Evolutionary conservation across 495 filamentous ascomycete genomes (phyloP).

Genomic region (Aspergillus heteromorphus): DNA sequence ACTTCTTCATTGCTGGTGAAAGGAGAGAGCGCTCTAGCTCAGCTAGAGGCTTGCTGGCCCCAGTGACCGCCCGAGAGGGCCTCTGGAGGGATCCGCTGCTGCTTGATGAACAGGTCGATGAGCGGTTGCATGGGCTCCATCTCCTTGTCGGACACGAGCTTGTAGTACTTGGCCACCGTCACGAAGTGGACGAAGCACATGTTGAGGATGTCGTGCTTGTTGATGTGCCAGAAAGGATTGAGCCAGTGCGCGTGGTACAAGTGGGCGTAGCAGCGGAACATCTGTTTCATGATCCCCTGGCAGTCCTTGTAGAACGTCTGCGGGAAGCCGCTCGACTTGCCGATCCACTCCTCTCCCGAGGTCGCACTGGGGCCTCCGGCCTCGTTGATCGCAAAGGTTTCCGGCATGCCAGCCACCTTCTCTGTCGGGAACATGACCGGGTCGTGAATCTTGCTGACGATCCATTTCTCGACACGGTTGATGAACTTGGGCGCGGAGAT

Average conservation of each 20-base stretch:
- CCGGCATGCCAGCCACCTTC: slow-evolving; percentile 48
- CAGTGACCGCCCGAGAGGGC: slow-evolving; percentile 46
- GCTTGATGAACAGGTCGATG: slow-evolving; percentile 82
- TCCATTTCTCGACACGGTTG: slow-evolving; percentile 88
- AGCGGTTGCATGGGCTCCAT: slow-evolving; percentile 90
- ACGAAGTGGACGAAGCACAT: slow-evolving; percentile 94
- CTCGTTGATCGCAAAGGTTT: slow-evolving; percentile 56
- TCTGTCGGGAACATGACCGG: slow-evolving; percentile 81
- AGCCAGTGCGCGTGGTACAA: slow-evolving; percentile 80
- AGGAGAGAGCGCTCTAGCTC: slow-evolving; percentile 24
- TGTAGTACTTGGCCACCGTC: slow-evolving; percentile 78
- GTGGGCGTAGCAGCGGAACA: slow-evolving; percentile 95
- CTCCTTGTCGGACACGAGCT: slow-evolving; percentile 75
- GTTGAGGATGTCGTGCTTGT: slow-evolving; percentile 81
- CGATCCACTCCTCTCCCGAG: slow-evolving; percentile 66
- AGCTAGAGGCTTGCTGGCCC: slow-evolving; percentile 38
- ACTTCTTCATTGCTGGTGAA: slow-evolving; percentile 26
- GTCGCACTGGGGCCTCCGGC: slow-evolving; percentile 52
- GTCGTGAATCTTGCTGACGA: slow-evolving; percentile 85
- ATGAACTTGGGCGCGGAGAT: slow-evolving; percentile 83
- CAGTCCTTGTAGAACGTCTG: slow-evolving; percentile 78
- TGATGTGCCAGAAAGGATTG: slow-evolving; percentile 78
- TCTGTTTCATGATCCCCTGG: slow-evolving; percentile 89
- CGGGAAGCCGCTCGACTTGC: slow-evolving; percentile 83
- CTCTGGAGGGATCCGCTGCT: slow-evolving; percentile 74